Evolutionary conservation across 2,329 filamentous ascomycete genomes (phyloP).

Genomic region (Thelonectria discophora): DNA sequence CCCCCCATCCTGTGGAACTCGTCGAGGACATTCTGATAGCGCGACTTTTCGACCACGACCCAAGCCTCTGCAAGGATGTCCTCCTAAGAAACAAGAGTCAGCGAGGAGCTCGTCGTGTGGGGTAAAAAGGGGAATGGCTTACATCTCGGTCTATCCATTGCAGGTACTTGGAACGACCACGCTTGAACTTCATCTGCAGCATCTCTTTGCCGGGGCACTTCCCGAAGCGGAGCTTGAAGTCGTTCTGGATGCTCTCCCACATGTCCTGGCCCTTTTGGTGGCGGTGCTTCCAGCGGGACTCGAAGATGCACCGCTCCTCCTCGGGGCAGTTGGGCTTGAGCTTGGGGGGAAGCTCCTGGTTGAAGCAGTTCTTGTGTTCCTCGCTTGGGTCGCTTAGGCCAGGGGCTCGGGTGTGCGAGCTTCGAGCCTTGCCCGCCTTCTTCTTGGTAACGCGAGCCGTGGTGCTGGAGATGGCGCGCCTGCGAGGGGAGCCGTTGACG

Average conservation of each 20-base stretch:
- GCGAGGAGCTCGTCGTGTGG: background rate
- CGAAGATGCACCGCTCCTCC: conserved; percentile 59
- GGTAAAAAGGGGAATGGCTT: conserved; percentile 40
- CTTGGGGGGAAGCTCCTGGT: conserved; percentile 47
- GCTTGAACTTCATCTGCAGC: conserved; percentile 65
- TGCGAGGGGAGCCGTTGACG: conserved; percentile 42
- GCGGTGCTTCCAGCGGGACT: conserved; percentile 57
- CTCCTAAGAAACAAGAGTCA: conserved; percentile 45
- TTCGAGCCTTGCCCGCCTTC: conserved; percentile 31
- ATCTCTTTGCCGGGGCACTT: conserved; percentile 56
- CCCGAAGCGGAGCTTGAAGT: conserved; percentile 50
- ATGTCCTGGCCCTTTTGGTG: conserved; percentile 64
- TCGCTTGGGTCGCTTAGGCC: conserved; percentile 37
- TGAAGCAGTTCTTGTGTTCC: conserved; percentile 49
- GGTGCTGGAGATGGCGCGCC: conserved; percentile 35
- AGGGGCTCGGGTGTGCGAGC: conserved; percentile 17
- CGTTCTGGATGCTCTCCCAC: conserved; percentile 63
- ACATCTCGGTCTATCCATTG: conserved; percentile 62
- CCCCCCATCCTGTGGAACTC: conserved; percentile 61
- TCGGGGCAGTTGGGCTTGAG: conserved; percentile 57
- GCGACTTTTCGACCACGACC: conserved; percentile 51
- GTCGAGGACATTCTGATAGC: conserved; percentile 54
- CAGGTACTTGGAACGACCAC: conserved; percentile 58
- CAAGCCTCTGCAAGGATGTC: conserved; percentile 53
- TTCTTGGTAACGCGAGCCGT: conserved; percentile 44